Evolutionary conservation across 495 filamentous ascomycete species (phyloP).

Genomic region (Aspergillus bridgeri): DNA sequence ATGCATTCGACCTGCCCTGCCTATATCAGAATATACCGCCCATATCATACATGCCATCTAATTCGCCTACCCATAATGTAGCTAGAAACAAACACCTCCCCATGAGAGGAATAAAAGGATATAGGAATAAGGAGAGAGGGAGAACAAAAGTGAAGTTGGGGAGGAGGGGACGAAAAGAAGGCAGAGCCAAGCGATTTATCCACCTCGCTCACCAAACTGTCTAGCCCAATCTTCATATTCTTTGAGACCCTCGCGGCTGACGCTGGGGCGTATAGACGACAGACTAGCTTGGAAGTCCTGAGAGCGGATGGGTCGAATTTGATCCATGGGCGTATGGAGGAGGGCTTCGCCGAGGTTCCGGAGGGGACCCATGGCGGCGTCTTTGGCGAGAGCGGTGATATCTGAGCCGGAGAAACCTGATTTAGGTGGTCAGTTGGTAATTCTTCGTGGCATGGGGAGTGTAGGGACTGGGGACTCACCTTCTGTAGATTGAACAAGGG

Average conservation of each 20-base stretch:
- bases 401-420: slow-evolving; percentile 94
- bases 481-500: slow-evolving; percentile 78
- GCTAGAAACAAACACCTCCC: neutral
- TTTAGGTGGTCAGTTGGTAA: neutral
- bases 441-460: neutral
- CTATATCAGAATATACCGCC: neutral
- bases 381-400: slow-evolving; percentile 95
- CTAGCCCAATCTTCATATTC: slow-evolving; percentile 92
- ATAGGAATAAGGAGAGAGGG: neutral
- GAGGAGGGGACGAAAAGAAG: neutral
- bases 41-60: neutral
- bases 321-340: slow-evolving; percentile 85
- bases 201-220: slow-evolving; percentile 89
- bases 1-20: neutral
- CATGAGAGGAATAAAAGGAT: neutral
- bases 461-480: slow-evolving; percentile 49
- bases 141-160: slow-evolving; percentile 3
- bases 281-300: slow-evolving; percentile 85
- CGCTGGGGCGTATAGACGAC: slow-evolving; percentile 82
- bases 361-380: slow-evolving; percentile 96
- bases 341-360: slow-evolving; percentile 87
- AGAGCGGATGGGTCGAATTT: slow-evolving; percentile 83
- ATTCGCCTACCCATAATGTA: slow-evolving; percentile 1
- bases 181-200: slow-evolving; percentile 37
- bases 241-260: slow-evolving; percentile 77